phyloP scores from a whole-genome alignment of 306 rosid genomes.

The Vachellia collinsii region DNA sequence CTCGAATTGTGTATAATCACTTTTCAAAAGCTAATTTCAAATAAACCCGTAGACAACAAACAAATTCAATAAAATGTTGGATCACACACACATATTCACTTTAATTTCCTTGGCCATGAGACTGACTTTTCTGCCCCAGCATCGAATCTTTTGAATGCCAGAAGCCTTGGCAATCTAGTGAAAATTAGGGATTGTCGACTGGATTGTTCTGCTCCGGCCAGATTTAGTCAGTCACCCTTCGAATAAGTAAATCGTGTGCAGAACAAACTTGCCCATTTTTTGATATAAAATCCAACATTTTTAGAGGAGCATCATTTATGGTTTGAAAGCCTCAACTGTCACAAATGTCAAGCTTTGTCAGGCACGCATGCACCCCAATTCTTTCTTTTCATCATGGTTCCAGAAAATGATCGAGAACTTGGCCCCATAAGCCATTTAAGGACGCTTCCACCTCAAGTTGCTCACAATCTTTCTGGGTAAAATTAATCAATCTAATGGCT shows the following conservation, averaged over 20 bases:
- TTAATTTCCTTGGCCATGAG: no score
- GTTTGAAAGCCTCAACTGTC: neutral
- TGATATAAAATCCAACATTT: neutral
- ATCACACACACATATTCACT: neutral
- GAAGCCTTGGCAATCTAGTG: conserved; percentile 30
- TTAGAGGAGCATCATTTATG: neutral
- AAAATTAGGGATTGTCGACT: conserved; percentile 32
- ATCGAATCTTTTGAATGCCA: conserved; percentile 12
- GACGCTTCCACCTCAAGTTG: neutral
- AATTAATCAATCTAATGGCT: no score
- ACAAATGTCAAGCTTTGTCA: neutral
- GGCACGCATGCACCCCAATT: neutral
- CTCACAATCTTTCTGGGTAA: neutral
- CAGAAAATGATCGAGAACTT: neutral
- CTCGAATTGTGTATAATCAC: no score
- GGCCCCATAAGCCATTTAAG: neutral
- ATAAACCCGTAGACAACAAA: conserved; percentile 8
- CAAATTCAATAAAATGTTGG: neutral
- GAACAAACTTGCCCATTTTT: neutral
- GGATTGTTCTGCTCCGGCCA: conserved; percentile 16
- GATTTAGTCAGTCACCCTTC: conserved; percentile 29
- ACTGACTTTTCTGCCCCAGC: conserved; percentile 9
- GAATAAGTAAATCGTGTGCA: conserved; percentile 22
- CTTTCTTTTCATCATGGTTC: neutral
- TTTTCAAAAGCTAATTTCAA: no score